Conservation (phyloP, 2,329 filamentous ascomycete species). For the Stagonosporopsis vannaccii region DNA sequence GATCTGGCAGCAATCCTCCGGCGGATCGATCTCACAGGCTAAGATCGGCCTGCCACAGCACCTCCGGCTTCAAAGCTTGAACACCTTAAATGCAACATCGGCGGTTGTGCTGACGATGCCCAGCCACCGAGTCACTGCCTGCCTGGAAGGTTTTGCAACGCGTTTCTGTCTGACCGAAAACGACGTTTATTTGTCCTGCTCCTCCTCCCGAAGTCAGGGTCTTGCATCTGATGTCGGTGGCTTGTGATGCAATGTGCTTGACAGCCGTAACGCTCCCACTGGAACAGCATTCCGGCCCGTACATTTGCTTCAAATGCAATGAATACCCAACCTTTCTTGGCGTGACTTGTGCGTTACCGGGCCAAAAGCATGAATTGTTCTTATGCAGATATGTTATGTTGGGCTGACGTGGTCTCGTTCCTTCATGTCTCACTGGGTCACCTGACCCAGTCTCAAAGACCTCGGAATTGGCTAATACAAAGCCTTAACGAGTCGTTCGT, state of each 20-base stretch:
- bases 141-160: not conserved
- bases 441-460: not conserved
- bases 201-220: slow-evolving; percentile 4
- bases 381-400: not conserved
- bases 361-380: not conserved
- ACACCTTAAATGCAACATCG: slow-evolving; percentile 13
- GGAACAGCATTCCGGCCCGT: slow-evolving; percentile 1
- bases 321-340: not conserved
- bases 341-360: not conserved
- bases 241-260: slow-evolving; percentile 11
- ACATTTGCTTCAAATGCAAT: not conserved
- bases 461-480: not conserved
- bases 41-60: slow-evolving; percentile 17
- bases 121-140: slow-evolving; percentile 9
- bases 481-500: not conserved
- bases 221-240: slow-evolving; percentile 16
- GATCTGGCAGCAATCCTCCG: slow-evolving; percentile 8
- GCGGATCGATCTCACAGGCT: slow-evolving; percentile 16
- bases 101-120: slow-evolving; percentile 12
- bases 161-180: not conserved
- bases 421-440: not conserved
- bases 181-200: not conserved
- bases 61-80: slow-evolving; percentile 11
- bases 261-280: slow-evolving; percentile 18
- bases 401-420: not conserved